phyloP scores from a whole-genome alignment of 2,329 filamentous ascomycete species.

The Aspergillus jensenii region DNA sequence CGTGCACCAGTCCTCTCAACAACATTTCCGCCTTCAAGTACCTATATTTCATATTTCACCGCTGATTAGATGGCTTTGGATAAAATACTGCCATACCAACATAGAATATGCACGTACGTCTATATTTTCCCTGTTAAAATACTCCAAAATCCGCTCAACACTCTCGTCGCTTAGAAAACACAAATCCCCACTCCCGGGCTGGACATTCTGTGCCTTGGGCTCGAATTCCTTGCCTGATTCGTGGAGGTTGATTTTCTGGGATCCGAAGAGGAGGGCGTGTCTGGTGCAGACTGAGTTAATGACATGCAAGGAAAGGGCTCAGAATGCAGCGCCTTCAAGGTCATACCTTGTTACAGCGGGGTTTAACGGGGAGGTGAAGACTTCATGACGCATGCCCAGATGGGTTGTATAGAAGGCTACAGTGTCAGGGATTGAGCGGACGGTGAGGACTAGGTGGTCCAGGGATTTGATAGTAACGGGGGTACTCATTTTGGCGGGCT shows the following conservation, averaged over 20 bases:
- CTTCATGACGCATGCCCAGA: not conserved
- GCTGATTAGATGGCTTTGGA: not conserved
- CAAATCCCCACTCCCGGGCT: constrained; percentile 59
- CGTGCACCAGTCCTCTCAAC: constrained; percentile 58
- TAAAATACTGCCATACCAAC: too few relatives aligned
- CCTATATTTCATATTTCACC: not conserved
- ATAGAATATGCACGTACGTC: not conserved
- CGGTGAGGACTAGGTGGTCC: not conserved
- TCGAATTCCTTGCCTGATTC: constrained; percentile 59
- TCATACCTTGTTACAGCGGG: not conserved
- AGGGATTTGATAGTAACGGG: not conserved
- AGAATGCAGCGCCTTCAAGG: too few relatives aligned
- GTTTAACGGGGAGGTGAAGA: not conserved
- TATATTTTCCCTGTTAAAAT: not conserved
- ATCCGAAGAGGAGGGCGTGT: constrained; percentile 57
- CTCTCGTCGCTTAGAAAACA: constrained; percentile 59
- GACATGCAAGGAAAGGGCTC: too few relatives aligned
- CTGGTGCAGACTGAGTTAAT: constrained; percentile 27
- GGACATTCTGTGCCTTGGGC: constrained; percentile 55
- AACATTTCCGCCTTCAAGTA: constrained; percentile 32
- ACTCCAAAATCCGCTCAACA: constrained; percentile 40
- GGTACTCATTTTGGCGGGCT: not conserved
- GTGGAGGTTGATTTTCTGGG: constrained; percentile 64
- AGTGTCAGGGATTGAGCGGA: not conserved
- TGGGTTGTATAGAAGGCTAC: not conserved